Evolutionary conservation across 2,329 filamentous ascomycete genomes (phyloP).

Genomic region (Rugonectria rugulosa): DNA sequence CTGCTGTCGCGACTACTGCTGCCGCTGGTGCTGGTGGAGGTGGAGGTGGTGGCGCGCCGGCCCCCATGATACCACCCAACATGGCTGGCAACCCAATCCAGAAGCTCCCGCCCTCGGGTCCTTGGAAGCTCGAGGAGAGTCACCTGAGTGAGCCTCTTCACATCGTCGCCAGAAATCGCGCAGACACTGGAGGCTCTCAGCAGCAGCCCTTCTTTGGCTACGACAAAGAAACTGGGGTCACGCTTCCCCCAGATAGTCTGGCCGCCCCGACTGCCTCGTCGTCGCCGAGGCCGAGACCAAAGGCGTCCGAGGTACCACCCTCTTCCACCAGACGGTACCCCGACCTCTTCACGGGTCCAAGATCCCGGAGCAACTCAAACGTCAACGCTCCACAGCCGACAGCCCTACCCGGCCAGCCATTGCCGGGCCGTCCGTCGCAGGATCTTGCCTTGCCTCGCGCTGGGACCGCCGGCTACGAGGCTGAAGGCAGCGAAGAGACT

Average conservation of each 20-base stretch:
- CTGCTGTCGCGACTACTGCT: background rate
- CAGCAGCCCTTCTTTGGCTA: constrained; percentile 44
- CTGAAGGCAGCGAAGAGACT: constrained; percentile 41
- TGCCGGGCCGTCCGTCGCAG: constrained; percentile 23
- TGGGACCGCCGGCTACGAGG: constrained; percentile 18
- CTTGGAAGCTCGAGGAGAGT: constrained; percentile 64
- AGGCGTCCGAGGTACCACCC: constrained; percentile 53
- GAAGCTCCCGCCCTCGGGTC: constrained; percentile 51
- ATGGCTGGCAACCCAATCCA: constrained; percentile 48
- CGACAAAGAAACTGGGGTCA: constrained; percentile 52
- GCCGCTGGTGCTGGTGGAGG: background rate
- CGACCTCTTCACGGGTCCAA: constrained; percentile 49
- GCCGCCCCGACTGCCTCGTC: background rate
- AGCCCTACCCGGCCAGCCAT: constrained; percentile 23
- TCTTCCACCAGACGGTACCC: constrained; percentile 60
- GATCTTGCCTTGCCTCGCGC: constrained; percentile 45
- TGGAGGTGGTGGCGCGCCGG: constrained; percentile 15
- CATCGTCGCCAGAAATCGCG: constrained; percentile 43
- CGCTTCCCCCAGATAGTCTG: constrained; percentile 11
- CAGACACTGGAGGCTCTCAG: constrained; percentile 42
- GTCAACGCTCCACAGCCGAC: background rate
- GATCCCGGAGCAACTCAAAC: constrained; percentile 27
- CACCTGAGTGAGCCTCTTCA: constrained; percentile 60
- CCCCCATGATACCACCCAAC: constrained; percentile 32
- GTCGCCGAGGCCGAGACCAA: constrained; percentile 27